Evolutionary conservation across 495 filamentous ascomycete species (phyloP), one percentile per base, ranked within the genome.

Genomic region (Hypomontagnella monticulosa): DNA sequence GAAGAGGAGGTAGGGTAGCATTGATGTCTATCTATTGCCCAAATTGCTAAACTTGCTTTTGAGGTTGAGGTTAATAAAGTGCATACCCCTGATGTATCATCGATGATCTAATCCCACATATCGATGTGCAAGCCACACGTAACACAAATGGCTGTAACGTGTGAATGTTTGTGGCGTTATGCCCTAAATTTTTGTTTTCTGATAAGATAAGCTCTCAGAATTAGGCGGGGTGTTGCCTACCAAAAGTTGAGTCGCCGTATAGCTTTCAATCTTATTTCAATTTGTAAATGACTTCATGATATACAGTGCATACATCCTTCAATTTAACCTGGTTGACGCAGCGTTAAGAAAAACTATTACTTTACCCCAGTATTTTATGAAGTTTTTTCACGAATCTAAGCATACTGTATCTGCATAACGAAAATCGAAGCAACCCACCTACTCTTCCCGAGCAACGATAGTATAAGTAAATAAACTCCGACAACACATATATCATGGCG

Each of bases 401-500:
- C 2, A 27, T 27, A 27, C 23, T 6, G 6, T 6, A 6, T 27
- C 23, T 6, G 3, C 23, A 3, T 6, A 6, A 27, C 23, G 23
- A 6, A 27, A 27, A 38, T 38, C 36, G 36, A 12, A 38, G 3
- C 36, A 38, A 10, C 3, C 8, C 36, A 12, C 36, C 3, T 10
- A 38, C n/a, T 11, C 33, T 16, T 3, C 10, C 9, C 33, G 12
- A 2, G 12, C 18, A 19, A 8, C 30, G 18, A 34, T 20, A 51
- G 11, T 27, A 10, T 8, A 27, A 27, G 46, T 48, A 6, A 14
- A 27, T 4, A 11, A 10, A 30, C 30, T 14, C 11, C 32, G 15
- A 18, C 0, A 32, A 27, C 12, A 27, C 44, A 14, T 27, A 43
- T 38, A 67, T 32, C 20, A 73, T 73, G 71, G 61, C 62, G 43